Conservation (phyloP, 768 basidiomycete genomes). For the Cantharellus cinnabarinus region DNA sequence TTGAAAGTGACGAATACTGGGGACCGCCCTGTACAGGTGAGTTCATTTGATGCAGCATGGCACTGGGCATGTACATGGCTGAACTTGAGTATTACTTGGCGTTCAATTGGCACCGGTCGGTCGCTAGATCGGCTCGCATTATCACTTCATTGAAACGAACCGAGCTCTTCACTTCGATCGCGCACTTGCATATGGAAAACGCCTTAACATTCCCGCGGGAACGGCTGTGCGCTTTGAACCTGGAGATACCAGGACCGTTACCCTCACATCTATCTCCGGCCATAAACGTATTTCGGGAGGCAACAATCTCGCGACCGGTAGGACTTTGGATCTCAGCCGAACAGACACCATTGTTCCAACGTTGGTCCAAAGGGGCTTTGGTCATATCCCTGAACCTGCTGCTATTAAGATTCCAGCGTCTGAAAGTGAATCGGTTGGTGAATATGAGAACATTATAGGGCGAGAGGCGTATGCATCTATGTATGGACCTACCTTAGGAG, state of each 20-base stretch:
- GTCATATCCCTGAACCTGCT: conserved; percentile 45
- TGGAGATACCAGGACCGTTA: conserved; percentile 68
- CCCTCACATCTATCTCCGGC: conserved; percentile 62
- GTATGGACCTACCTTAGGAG: conserved; percentile 90
- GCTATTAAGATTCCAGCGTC: conserved; percentile 25
- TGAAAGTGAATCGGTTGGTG: no score
- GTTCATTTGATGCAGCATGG: not conserved
- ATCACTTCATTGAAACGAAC: conserved; percentile 87
- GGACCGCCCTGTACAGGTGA: conserved; percentile 80
- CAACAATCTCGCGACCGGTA: conserved; percentile 44
- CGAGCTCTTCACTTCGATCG: conserved; percentile 65
- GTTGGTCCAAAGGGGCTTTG: conserved; percentile 43
- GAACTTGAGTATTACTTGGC: not conserved
- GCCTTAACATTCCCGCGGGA: conserved; percentile 83
- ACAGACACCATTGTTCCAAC: conserved; percentile 28
- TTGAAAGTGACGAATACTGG: conserved; percentile 76
- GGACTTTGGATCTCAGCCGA: conserved; percentile 22
- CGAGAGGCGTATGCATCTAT: conserved; percentile 71
- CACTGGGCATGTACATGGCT: not conserved
- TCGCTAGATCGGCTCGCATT: conserved; percentile 73
- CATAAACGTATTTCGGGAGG: conserved; percentile 54
- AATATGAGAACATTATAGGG: conserved; percentile 32
- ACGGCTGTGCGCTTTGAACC: conserved; percentile 96
- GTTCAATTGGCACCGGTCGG: not conserved
- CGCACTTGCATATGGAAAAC: conserved; percentile 52